Evolutionary conservation across 2,329 filamentous ascomycete species (phyloP).

Genomic region (Scedosporium apiospermum): DNA sequence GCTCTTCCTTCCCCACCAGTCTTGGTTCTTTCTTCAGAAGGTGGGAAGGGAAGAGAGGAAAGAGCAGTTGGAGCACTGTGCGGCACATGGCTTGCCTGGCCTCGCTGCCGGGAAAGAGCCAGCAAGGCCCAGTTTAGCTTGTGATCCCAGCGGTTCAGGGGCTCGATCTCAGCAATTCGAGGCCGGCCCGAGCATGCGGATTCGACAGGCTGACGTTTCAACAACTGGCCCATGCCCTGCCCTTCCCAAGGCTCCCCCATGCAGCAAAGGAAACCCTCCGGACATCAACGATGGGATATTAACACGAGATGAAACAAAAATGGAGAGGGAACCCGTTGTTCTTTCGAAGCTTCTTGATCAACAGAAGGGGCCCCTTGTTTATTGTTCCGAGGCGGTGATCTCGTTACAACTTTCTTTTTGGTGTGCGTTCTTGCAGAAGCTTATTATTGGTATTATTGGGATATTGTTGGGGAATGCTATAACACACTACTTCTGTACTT

Average conservation of each 20-base stretch:
- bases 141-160: conserved; percentile 1
- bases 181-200: conserved; percentile 5
- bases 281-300: background rate
- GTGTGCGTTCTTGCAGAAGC: background rate
- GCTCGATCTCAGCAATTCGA: conserved; percentile 3
- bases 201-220: conserved; percentile 3
- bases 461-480: background rate
- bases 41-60: background rate
- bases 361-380: background rate
- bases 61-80: background rate
- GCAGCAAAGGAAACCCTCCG: background rate
- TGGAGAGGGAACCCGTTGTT: background rate
- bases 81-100: background rate
- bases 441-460: background rate
- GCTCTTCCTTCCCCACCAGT: background rate
- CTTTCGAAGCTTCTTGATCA: background rate
- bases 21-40: background rate
- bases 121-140: background rate
- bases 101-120: background rate
- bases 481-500: background rate
- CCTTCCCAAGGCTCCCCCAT: background rate
- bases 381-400: background rate
- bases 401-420: background rate
- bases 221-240: background rate
- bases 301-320: background rate